Percentiles rank a stretch among this genome's conserved stretches.
These are phyloP conservation scores for Gentiana dahurica DNA, from an alignment of 257 asterid genomes.

Conservation along the genomic window DNA sequence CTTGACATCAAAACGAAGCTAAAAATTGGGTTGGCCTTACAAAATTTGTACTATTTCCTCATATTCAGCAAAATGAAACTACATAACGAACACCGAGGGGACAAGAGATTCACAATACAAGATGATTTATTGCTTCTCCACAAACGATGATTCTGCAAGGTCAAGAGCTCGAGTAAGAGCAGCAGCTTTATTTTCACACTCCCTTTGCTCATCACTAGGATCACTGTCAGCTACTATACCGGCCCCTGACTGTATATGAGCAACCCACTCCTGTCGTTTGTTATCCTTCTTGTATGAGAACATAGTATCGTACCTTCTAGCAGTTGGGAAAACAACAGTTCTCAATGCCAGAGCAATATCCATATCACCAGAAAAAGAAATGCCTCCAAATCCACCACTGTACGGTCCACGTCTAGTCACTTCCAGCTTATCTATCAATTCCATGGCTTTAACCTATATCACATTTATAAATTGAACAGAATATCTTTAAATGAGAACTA, in stretches of 20 bases:
- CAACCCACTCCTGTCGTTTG: slow-evolving; percentile 75
- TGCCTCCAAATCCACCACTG: slow-evolving; percentile 98
- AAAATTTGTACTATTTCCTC: too few relatives aligned
- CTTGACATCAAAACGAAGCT: too few relatives aligned
- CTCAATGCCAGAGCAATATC: slow-evolving; percentile 88
- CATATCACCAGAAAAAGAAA: slow-evolving; percentile 88
- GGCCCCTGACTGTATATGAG: slow-evolving; percentile 93
- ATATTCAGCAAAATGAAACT: too few relatives aligned
- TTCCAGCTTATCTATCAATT: slow-evolving; percentile 79
- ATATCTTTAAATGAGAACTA: too few relatives aligned
- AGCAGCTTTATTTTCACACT: slow-evolving; percentile 94
- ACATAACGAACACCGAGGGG: too few relatives aligned
- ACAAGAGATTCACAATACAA: too few relatives aligned
- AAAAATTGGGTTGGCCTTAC: too few relatives aligned
- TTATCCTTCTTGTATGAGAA: slow-evolving; percentile 53
- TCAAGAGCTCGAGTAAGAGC: slow-evolving; percentile 96
- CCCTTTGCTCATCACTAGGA: slow-evolving; percentile 86
- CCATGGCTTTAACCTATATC: slow-evolving; percentile 91
- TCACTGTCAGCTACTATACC: slow-evolving; percentile 95
- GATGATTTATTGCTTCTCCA: slow-evolving; percentile 27
- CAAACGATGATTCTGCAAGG: slow-evolving; percentile 92
- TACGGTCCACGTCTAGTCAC: slow-evolving; percentile 88
- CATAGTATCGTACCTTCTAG: slow-evolving; percentile 60
- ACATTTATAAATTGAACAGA: background rate
- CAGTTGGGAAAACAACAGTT: slow-evolving; percentile 85